phyloP scores from a whole-genome alignment of 805 yeast species.

The Teunomyces tritomae region DNA sequence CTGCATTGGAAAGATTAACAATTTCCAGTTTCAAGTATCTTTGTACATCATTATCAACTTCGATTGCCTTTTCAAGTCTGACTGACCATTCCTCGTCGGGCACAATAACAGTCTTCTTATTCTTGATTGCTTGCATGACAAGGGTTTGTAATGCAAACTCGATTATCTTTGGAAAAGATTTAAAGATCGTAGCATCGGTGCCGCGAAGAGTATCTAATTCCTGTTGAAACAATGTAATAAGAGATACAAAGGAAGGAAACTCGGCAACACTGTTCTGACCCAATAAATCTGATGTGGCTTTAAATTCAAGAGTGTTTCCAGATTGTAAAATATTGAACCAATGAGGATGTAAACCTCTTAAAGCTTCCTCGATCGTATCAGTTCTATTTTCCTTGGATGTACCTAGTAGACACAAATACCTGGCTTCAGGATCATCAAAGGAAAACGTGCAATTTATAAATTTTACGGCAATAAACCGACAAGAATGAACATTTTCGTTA shows the following conservation, averaged over 20 bases:
- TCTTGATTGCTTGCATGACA: constrained; percentile 62
- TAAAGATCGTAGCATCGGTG: constrained; percentile 21
- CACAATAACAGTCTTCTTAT: constrained; percentile 52
- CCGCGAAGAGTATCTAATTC: constrained; percentile 16
- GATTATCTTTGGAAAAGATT: constrained; percentile 42
- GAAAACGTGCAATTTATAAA: constrained; percentile 62
- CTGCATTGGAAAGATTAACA: constrained; percentile 14
- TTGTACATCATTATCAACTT: constrained; percentile 54
- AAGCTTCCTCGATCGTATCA: constrained; percentile 78
- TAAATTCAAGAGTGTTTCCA: constrained; percentile 41
- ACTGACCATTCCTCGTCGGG: constrained; percentile 74
- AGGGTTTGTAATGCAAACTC: constrained; percentile 56
- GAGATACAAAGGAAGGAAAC: constrained; percentile 56
- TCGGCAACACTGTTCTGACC: constrained; percentile 36
- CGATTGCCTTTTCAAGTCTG: constrained; percentile 67
- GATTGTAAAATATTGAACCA: constrained; percentile 61
- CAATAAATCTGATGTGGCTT: constrained; percentile 43
- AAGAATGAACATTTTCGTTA: constrained; percentile 38
- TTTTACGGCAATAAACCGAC: constrained; percentile 64
- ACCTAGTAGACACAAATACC: constrained; percentile 68
- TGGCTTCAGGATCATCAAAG: constrained; percentile 64
- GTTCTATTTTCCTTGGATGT: constrained; percentile 54
- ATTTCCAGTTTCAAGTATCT: constrained; percentile 16
- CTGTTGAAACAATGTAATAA: constrained; percentile 24
- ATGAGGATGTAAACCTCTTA: constrained; percentile 77